Percentiles rank a stretch among this genome's conserved stretches.
Conservation (phyloP, 257 asterid species). For the Cruciata laevipes region DNA sequence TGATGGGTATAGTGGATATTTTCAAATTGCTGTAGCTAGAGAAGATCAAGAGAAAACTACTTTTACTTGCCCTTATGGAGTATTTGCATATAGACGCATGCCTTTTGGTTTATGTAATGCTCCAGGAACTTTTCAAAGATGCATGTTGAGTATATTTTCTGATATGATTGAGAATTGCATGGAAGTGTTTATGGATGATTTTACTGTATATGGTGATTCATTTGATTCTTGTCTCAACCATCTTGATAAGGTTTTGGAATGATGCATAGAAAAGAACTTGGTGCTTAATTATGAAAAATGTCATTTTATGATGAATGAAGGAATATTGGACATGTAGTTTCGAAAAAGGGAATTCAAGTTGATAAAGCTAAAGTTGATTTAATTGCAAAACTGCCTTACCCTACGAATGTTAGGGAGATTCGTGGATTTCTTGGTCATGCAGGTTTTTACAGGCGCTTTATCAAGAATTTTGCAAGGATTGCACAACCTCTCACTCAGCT, state of each 20-base stretch:
- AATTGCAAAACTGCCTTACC: no score
- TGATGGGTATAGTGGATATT: background rate
- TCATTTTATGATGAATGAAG: background rate
- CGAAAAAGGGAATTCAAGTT: background rate
- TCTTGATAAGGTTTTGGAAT: background rate
- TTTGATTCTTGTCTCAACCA: background rate
- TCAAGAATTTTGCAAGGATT: background rate
- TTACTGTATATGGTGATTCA: background rate
- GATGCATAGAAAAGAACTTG: background rate
- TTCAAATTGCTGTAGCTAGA: background rate
- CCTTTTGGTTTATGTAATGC: conserved; percentile 2
- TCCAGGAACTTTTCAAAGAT: background rate
- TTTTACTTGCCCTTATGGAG: background rate
- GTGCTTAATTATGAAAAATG: background rate
- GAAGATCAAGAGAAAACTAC: background rate
- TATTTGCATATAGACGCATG: background rate
- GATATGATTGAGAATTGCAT: background rate
- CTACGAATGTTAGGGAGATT: no score
- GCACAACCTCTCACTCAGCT: background rate
- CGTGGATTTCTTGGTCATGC: background rate
- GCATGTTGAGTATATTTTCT: background rate
- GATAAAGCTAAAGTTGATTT: no score
- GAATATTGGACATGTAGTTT: background rate
- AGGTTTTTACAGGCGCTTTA: background rate
- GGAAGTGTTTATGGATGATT: conserved; percentile 1